Percentiles rank a stretch among this genome's conserved stretches.
phyloP scores from a whole-genome alignment of 2,329 filamentous ascomycete species.

The Fusarium mangiferae region DNA sequence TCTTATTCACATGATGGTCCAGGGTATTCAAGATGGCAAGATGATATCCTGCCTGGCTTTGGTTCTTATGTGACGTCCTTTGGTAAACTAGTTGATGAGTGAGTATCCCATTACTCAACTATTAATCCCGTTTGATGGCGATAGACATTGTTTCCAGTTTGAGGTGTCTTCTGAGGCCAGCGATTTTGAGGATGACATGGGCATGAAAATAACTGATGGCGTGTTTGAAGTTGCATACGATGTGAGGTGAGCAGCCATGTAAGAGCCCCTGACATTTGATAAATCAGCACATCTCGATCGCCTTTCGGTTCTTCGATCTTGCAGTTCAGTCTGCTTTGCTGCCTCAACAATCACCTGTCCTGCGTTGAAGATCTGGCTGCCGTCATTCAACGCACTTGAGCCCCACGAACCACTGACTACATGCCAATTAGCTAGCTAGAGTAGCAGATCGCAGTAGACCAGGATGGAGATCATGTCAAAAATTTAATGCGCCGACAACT shows the following conservation, averaged over 20 bases:
- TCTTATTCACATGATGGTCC: not conserved
- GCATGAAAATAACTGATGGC: constrained; percentile 17
- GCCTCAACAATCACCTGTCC: constrained; percentile 32
- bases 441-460: constrained; percentile 13
- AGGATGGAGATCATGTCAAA: constrained; percentile 10
- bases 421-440: constrained; percentile 32
- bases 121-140: not conserved
- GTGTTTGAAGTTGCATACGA: constrained; percentile 23
- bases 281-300: constrained; percentile 28
- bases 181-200: constrained; percentile 13
- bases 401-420: constrained; percentile 31
- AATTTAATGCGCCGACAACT: not conserved
- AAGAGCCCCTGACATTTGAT: constrained; percentile 3
- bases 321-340: constrained; percentile 28
- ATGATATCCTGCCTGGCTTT: not conserved
- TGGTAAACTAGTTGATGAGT: not conserved
- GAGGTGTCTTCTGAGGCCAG: constrained; percentile 27
- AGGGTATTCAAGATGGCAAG: not conserved
- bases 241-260: constrained; percentile 1
- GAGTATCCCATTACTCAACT: not conserved
- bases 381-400: constrained; percentile 24
- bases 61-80: not conserved
- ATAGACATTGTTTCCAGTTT: not conserved
- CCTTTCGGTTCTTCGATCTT: constrained; percentile 28
- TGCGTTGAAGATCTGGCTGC: constrained; percentile 33